phyloP scores from a whole-genome alignment of 2,329 filamentous ascomycete species.

The Colletotrichum sp. region DNA sequence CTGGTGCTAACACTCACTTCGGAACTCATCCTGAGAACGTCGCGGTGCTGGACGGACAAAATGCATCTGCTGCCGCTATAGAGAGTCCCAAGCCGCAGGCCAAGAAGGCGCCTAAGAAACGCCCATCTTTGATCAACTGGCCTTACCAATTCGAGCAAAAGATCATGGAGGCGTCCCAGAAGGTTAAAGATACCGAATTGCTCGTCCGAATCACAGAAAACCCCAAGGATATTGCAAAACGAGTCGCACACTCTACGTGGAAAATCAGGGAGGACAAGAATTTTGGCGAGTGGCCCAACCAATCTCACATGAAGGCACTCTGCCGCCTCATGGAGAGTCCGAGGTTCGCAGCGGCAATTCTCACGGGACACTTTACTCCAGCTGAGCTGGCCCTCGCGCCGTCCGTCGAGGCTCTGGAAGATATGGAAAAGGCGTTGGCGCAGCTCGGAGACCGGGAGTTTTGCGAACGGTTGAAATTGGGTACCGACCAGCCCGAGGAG shows the following conservation, averaged over 20 bases:
- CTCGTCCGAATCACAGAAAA: neutral
- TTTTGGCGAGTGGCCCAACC: constrained; percentile 35
- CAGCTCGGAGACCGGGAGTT: constrained; percentile 31
- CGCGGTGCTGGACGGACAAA: neutral
- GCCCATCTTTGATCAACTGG: neutral
- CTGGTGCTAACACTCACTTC: constrained; percentile 42
- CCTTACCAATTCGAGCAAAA: constrained; percentile 27
- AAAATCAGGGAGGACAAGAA: constrained; percentile 26
- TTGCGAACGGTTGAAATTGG: constrained; percentile 22
- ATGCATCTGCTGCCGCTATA: neutral
- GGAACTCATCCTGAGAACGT: constrained; percentile 21
- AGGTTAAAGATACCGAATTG: neutral
- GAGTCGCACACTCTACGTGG: constrained; percentile 30
- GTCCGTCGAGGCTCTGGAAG: constrained; percentile 28
- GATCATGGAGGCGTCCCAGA: constrained; percentile 6
- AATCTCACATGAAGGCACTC: constrained; percentile 39
- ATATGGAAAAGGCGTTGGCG: constrained; percentile 29
- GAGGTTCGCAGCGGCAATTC: constrained; percentile 35
- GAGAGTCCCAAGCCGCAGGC: neutral
- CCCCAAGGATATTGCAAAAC: neutral
- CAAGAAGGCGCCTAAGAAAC: neutral
- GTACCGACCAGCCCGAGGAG: constrained; percentile 26
- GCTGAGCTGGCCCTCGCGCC: constrained; percentile 31
- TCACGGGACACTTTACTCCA: constrained; percentile 29
- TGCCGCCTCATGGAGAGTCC: constrained; percentile 27